Conservation (phyloP, 2,329 filamentous ascomycete species). For the Xylariales sp. region DNA sequence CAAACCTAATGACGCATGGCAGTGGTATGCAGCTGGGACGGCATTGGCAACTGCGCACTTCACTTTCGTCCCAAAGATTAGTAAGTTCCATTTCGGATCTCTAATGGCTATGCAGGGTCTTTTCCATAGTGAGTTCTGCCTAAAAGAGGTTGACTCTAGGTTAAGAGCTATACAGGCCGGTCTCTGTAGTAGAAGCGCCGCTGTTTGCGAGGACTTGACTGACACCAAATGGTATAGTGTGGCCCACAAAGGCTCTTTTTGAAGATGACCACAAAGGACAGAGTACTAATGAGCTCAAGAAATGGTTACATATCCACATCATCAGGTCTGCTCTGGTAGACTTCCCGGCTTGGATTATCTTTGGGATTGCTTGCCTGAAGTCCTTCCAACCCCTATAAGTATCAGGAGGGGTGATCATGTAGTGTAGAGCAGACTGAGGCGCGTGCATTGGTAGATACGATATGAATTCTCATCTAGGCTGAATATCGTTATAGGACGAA, state of each 20-base stretch:
- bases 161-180: too few species aligned
- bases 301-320: constrained; percentile 25
- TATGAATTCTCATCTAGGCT: too few species aligned
- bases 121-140: too few species aligned
- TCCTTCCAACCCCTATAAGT: constrained; percentile 17
- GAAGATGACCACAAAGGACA: constrained; percentile 19
- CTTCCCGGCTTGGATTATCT: constrained; percentile 28
- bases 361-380: constrained; percentile 21
- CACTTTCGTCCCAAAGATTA: constrained; percentile 26
- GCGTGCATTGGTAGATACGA: too few species aligned
- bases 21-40: constrained; percentile 27
- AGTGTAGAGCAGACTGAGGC: too few species aligned
- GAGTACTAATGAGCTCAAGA: constrained; percentile 16
- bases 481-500: too few species aligned
- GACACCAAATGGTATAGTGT: too few species aligned
- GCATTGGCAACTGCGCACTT: constrained; percentile 25
- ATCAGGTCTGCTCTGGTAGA: constrained; percentile 23
- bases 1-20: constrained; percentile 15
- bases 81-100: not conserved
- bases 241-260: constrained; percentile 20
- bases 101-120: too few species aligned
- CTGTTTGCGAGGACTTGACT: too few species aligned
- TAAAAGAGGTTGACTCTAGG: too few species aligned
- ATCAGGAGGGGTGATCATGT: too few species aligned
- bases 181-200: too few species aligned